A percentile compares a stretch with the other conserved stretches of the same genome.
These are phyloP conservation scores for Cryptococcus sp. DNA, from an alignment of 1,284 basidiomycete species.

Conservation along the genomic window DNA sequence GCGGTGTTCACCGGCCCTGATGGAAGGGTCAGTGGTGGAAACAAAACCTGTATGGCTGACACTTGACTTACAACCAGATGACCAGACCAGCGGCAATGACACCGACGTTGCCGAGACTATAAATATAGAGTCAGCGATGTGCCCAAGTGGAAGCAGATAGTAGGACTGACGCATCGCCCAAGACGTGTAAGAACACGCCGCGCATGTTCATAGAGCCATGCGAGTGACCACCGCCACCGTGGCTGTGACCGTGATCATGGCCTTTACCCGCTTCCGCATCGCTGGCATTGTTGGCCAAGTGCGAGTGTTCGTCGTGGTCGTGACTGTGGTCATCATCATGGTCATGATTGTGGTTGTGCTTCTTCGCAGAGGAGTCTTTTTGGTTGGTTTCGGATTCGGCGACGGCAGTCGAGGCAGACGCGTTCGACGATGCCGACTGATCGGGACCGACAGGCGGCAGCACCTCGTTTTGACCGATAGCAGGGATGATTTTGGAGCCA, in stretches of 20 bases:
- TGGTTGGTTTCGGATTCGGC: conserved; percentile 4
- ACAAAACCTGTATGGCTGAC: too few relatives aligned
- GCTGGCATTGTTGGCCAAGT: conserved; percentile 25
- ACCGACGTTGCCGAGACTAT: conserved; percentile 84
- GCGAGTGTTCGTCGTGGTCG: conserved; percentile 45
- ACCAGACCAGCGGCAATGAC: conserved; percentile 93
- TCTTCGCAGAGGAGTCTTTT: not conserved
- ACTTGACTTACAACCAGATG: conserved; percentile 73
- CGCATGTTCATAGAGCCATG: conserved; percentile 96
- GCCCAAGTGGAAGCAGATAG: not conserved
- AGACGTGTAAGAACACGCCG: conserved; percentile 88
- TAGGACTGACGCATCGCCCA: conserved; percentile 76
- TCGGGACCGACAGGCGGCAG: conserved; percentile 25
- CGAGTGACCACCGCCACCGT: conserved; percentile 57
- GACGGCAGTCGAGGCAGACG: conserved; percentile 24
- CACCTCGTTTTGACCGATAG: conserved; percentile 37
- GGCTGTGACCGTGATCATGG: conserved; percentile 30
- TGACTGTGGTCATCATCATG: conserved; percentile 31
- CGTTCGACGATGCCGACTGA: conserved; percentile 6
- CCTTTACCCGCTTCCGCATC: conserved; percentile 27
- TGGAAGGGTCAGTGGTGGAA: too few relatives aligned
- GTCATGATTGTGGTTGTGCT: conserved; percentile 26
- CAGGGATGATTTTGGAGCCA: conserved; percentile 22
- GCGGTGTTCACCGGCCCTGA: conserved; percentile 39
- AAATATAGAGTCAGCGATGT: not conserved